Conservation (phyloP, 208 protist genomes). For the Endotrypanum monterogeii region DNA sequence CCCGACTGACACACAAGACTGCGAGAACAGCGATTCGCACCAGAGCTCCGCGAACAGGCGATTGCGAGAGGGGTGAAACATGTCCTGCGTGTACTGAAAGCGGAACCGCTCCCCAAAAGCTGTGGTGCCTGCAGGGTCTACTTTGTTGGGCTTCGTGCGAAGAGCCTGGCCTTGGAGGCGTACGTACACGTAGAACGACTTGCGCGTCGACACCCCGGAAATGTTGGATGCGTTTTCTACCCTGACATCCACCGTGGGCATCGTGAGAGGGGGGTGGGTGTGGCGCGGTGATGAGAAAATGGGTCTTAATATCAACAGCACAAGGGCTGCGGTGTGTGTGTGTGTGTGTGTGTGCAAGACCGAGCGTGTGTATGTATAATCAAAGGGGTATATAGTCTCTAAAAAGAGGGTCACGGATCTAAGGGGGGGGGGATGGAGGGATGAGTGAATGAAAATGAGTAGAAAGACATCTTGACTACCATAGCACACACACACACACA, state of each 20-base stretch:
- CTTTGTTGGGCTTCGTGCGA: slow-evolving; percentile 35
- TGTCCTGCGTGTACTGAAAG: slow-evolving; percentile 40
- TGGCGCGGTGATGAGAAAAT: not conserved
- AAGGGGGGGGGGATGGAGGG: not conserved
- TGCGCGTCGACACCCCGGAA: slow-evolving; percentile 27
- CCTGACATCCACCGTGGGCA: slow-evolving; percentile 47
- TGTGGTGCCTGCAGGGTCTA: slow-evolving; percentile 20
- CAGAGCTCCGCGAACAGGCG: slow-evolving; percentile 63
- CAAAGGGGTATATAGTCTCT: not conserved
- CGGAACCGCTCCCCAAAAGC: slow-evolving; percentile 50
- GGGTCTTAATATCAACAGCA: not conserved
- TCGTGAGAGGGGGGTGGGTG: not conserved
- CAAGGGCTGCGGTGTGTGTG: not conserved
- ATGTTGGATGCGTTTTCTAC: slow-evolving; percentile 42
- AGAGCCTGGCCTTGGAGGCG: slow-evolving; percentile 61
- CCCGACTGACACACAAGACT: slow-evolving; percentile 49
- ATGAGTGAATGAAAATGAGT: not conserved
- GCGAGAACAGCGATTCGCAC: slow-evolving; percentile 45
- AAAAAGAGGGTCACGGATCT: not conserved
- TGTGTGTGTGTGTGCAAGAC: not conserved
- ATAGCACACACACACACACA: not conserved
- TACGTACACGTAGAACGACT: slow-evolving; percentile 50
- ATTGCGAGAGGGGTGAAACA: slow-evolving; percentile 20
- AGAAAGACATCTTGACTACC: not conserved
- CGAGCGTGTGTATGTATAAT: not conserved